These are phyloP conservation scores for Penicillium samsonianum DNA, from an alignment of 495 filamentous ascomycete genomes.

Conservation along the genomic window DNA sequence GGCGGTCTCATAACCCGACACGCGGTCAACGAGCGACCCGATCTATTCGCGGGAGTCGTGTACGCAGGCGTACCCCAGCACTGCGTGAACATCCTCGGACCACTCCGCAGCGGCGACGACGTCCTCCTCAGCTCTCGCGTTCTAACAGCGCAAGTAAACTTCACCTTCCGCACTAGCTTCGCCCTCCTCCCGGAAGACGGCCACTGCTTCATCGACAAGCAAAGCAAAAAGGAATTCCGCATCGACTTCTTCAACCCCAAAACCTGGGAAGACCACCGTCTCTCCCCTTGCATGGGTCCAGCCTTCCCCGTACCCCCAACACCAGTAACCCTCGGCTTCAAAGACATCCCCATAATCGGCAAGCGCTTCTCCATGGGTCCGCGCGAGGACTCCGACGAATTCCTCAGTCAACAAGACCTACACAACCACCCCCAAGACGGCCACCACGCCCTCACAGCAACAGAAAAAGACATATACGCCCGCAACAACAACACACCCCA, in stretches of 20 bases:
- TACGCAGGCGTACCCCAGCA: constrained; percentile 84
- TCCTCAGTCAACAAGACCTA: constrained; percentile 20
- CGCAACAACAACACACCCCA: constrained; percentile 3
- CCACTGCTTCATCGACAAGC: constrained; percentile 82
- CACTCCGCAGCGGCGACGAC: constrained; percentile 85
- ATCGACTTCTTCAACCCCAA: constrained; percentile 83
- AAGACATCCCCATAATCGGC: constrained; percentile 45
- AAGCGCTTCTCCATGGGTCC: constrained; percentile 43
- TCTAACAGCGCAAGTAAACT: constrained; percentile 91
- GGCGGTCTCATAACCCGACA: constrained; percentile 89
- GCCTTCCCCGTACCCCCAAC: constrained; percentile 48
- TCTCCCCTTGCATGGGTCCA: constrained; percentile 73
- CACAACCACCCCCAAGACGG: background rate
- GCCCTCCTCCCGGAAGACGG: constrained; percentile 86
- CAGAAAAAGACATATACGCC: constrained; percentile 13
- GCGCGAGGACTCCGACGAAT: constrained; percentile 24
- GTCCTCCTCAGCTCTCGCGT: constrained; percentile 89
- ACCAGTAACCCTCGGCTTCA: constrained; percentile 34
- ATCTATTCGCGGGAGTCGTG: constrained; percentile 83
- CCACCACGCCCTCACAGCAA: background rate
- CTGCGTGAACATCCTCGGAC: constrained; percentile 90
- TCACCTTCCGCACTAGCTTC: constrained; percentile 85
- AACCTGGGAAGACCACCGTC: constrained; percentile 76
- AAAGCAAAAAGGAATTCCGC: constrained; percentile 76
- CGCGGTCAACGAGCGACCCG: constrained; percentile 83